Percentiles rank a stretch among this genome's conserved stretches.
phyloP scores from a whole-genome alignment of 805 yeast genomes.

The Spathaspora hagerdaliae region DNA sequence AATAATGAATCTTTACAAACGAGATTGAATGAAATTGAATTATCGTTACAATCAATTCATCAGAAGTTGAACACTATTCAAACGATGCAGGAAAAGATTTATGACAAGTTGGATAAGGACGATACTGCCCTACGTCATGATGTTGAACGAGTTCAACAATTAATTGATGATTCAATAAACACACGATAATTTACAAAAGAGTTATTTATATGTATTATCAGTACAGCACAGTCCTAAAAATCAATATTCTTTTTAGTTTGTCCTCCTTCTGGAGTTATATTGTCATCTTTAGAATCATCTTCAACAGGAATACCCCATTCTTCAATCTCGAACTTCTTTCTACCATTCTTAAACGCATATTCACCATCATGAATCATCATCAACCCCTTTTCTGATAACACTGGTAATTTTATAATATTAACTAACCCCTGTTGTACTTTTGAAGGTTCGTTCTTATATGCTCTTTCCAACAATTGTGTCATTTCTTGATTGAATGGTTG shows the following conservation, averaged over 20 bases:
- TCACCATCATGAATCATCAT: slow-evolving; percentile 76
- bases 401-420: slow-evolving; percentile 69
- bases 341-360: slow-evolving; percentile 68
- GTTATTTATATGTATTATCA: neutral
- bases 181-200: neutral
- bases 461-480: slow-evolving; percentile 59
- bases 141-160: neutral
- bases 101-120: neutral
- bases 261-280: slow-evolving; percentile 7
- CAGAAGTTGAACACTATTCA: slow-evolving; percentile 1
- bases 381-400: slow-evolving; percentile 68
- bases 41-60: slow-evolving; percentile 1
- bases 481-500: slow-evolving; percentile 80
- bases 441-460: slow-evolving; percentile 67
- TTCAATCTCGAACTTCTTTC: slow-evolving; percentile 78
- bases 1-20: neutral
- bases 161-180: neutral
- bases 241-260: slow-evolving; percentile 34
- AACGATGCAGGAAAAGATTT: neutral
- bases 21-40: neutral
- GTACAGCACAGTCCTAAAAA: slow-evolving; percentile 13
- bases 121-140: neutral
- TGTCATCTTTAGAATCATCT: slow-evolving; percentile 51
- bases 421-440: slow-evolving; percentile 84
- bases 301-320: slow-evolving; percentile 98